Evolutionary conservation across 1,284 basidiomycete species (phyloP).

Genomic region (Melampsora abietis-canadensis): DNA sequence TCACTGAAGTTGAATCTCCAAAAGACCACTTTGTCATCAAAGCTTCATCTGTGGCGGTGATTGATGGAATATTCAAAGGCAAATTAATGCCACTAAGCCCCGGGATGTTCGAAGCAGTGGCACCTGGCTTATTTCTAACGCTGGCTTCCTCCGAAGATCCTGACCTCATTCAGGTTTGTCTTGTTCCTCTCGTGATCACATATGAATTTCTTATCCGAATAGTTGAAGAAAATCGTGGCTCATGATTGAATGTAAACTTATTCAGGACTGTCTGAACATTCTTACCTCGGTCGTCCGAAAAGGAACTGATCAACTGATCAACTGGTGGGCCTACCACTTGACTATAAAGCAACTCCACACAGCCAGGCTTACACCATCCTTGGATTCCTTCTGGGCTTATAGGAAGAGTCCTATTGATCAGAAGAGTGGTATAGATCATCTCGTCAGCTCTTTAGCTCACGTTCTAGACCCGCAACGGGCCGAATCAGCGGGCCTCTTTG

Average conservation of each 20-base stretch:
- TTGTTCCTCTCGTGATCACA: constrained; percentile 3
- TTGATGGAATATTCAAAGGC: neutral
- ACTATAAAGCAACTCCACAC: neutral
- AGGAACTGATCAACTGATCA: constrained; percentile 72
- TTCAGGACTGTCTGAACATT: constrained; percentile 73
- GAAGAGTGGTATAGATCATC: constrained; percentile 69
- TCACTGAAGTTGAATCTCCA: constrained; percentile 1
- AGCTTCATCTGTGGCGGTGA: constrained; percentile 6
- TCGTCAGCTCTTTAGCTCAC: constrained; percentile 70
- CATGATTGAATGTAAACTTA: constrained; percentile 17
- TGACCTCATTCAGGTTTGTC: constrained; percentile 71
- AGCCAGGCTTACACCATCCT: neutral
- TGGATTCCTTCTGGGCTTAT: too few relatives aligned
- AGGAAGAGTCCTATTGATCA: constrained; percentile 55
- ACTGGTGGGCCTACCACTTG: constrained; percentile 58
- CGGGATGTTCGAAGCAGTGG: constrained; percentile 71
- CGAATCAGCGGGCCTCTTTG: constrained; percentile 80
- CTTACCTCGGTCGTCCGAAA: constrained; percentile 82
- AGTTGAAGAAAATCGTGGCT: neutral
- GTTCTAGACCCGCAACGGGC: constrained; percentile 64
- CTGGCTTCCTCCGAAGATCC: constrained; percentile 70
- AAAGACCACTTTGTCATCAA: constrained; percentile 1
- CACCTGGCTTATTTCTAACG: constrained; percentile 69
- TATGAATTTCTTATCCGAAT: neutral
- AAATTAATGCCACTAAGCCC: constrained; percentile 64